phyloP scores from a whole-genome alignment of 257 asterid species.

The Solanum rostratum region DNA sequence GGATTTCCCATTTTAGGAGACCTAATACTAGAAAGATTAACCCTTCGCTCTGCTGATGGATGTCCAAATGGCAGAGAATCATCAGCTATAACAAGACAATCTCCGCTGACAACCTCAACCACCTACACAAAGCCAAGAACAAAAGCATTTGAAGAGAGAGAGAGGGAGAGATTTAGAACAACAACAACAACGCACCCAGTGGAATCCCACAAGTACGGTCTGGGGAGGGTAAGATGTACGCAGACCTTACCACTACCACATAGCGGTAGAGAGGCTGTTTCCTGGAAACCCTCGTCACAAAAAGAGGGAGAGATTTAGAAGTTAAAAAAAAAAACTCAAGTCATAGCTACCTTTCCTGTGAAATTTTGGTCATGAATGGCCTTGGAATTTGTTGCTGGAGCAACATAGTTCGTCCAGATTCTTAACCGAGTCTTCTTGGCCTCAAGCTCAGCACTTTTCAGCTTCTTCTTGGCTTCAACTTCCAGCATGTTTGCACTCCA shows the following conservation, averaged over 20 bases:
- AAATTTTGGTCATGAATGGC: slow-evolving; percentile 95
- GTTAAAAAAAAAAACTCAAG: background rate
- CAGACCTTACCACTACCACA: too few species aligned
- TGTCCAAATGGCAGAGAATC: slow-evolving; percentile 86
- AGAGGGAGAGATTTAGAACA: background rate
- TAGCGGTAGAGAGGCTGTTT: too few species aligned
- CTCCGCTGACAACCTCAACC: slow-evolving; percentile 78
- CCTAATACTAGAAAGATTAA: slow-evolving; percentile 93
- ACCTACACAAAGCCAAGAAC: slow-evolving; percentile 40
- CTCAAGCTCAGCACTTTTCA: slow-evolving; percentile 82
- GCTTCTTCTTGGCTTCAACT: slow-evolving; percentile 56
- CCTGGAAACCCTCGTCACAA: too few species aligned
- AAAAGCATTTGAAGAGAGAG: background rate
- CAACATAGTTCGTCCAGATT: slow-evolving; percentile 82
- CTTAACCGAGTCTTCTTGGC: slow-evolving; percentile 70
- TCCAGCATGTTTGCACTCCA: slow-evolving; percentile 89
- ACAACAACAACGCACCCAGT: too few species aligned
- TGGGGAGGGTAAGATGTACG: too few species aligned
- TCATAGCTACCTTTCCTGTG: slow-evolving; percentile 60
- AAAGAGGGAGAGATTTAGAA: background rate
- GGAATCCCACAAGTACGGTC: too few species aligned
- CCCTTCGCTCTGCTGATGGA: slow-evolving; percentile 90
- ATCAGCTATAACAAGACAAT: slow-evolving; percentile 82
- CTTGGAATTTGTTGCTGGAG: slow-evolving; percentile 81
- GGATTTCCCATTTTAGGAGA: slow-evolving; percentile 95